phyloP scores from a whole-genome alignment of 1,284 basidiomycete genomes.

The Neolentinus lepideus region DNA sequence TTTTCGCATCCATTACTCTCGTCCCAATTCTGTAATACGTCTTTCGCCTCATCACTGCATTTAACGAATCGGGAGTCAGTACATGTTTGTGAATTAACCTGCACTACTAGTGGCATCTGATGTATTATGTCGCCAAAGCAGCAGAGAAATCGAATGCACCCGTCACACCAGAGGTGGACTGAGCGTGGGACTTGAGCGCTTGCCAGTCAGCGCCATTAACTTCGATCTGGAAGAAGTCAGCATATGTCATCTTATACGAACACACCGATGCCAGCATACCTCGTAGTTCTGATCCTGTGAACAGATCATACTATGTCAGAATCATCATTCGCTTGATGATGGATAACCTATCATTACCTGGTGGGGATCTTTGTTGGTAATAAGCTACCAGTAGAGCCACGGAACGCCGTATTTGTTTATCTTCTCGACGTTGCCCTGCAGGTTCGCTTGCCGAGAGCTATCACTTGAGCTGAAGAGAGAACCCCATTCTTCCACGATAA shows the following conservation, averaged over 20 bases:
- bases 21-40: no score
- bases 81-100: no score
- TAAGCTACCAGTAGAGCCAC: constrained; percentile 30
- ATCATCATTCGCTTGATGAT: background rate
- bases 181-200: background rate
- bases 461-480: background rate
- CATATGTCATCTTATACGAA: no score
- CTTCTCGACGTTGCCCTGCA: constrained; percentile 22
- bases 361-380: constrained; percentile 29
- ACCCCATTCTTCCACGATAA: constrained; percentile 29
- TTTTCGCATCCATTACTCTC: no score
- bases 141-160: background rate
- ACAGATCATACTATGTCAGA: background rate
- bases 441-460: constrained; percentile 20
- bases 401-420: constrained; percentile 26
- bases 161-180: background rate
- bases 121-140: background rate
- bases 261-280: background rate
- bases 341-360: constrained; percentile 10
- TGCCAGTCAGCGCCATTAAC: background rate
- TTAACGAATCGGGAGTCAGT: no score
- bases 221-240: background rate
- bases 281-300: background rate
- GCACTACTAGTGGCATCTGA: no score
- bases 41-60: no score